Conservation (phyloP, 768 basidiomycete species). For the Hygrophorus pudorinus region DNA sequence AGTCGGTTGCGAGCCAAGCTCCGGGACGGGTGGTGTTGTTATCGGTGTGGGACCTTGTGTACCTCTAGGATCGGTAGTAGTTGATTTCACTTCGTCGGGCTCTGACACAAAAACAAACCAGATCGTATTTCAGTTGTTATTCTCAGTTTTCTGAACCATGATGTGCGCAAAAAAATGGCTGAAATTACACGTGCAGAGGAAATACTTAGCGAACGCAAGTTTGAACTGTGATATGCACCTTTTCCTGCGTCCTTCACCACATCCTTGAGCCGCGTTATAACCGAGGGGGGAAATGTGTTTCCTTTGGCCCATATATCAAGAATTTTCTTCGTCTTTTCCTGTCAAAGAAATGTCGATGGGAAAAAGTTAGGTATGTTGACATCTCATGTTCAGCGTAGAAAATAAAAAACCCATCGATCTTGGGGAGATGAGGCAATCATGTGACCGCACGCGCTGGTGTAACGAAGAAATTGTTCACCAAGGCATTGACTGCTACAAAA, state of each 20-base stretch:
- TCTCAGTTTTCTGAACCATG: conserved; percentile 40
- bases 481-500: not conserved
- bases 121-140: conserved; percentile 55
- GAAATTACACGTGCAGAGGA: conserved; percentile 56
- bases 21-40: conserved; percentile 19
- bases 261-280: conserved; percentile 64
- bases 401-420: conserved; percentile 11
- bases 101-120: conserved; percentile 55
- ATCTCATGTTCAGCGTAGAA: conserved; percentile 20
- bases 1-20: conserved; percentile 17
- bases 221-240: conserved; percentile 76
- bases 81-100: conserved; percentile 31
- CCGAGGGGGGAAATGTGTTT: conserved; percentile 74
- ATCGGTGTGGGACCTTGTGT: conserved; percentile 17
- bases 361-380: conserved; percentile 32
- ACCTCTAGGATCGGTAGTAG: conserved; percentile 26
- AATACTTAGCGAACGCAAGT: conserved; percentile 76
- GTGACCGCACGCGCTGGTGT: conserved; percentile 3
- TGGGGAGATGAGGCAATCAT: conserved; percentile 15
- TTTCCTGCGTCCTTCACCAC: conserved; percentile 62
- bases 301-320: conserved; percentile 96
- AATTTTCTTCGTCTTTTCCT: conserved; percentile 97
- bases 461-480: not conserved
- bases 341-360: conserved; percentile 21
- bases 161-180: conserved; percentile 39